phyloP scores from a whole-genome alignment of 768 basidiomycete species.

The Podaxis pistillaris region DNA sequence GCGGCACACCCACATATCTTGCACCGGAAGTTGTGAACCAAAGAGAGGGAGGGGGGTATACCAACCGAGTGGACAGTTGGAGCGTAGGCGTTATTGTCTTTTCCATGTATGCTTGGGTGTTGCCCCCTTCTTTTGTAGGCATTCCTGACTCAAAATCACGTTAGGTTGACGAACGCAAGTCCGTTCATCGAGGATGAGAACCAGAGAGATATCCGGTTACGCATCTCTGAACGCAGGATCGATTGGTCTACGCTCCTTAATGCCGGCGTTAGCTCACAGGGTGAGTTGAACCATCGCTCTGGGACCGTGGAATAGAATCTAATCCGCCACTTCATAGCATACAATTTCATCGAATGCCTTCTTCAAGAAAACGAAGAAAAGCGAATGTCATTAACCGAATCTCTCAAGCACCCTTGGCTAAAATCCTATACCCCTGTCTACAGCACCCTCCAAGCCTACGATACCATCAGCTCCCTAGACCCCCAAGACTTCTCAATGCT shows the following conservation, averaged over 20 bases:
- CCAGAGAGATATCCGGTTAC: conserved; percentile 55
- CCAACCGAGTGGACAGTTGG: conserved; percentile 92
- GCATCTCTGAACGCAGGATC: conserved; percentile 56
- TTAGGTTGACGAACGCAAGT: conserved; percentile 70
- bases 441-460: conserved; percentile 1
- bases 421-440: conserved; percentile 28
- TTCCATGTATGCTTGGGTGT: conserved; percentile 60
- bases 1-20: conserved; percentile 93
- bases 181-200: conserved; percentile 83
- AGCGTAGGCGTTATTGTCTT: conserved; percentile 94
- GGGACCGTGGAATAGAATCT: not conserved
- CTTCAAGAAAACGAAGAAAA: conserved; percentile 59
- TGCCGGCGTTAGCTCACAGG: conserved; percentile 38
- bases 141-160: conserved; percentile 13
- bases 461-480: conserved; percentile 12
- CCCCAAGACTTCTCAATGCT: conserved; percentile 15
- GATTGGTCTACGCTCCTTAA: conserved; percentile 56
- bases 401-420: conserved; percentile 81
- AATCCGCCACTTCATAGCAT: conserved; percentile 35
- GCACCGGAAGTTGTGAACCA: conserved; percentile 89
- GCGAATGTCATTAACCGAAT: conserved; percentile 72
- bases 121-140: not conserved
- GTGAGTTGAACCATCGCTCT: conserved; percentile 33
- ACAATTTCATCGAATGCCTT: conserved; percentile 65
- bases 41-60: conserved; percentile 68